Conservation (phyloP, 1,284 basidiomycete genomes). For the Leucoagaricus sp. region DNA sequence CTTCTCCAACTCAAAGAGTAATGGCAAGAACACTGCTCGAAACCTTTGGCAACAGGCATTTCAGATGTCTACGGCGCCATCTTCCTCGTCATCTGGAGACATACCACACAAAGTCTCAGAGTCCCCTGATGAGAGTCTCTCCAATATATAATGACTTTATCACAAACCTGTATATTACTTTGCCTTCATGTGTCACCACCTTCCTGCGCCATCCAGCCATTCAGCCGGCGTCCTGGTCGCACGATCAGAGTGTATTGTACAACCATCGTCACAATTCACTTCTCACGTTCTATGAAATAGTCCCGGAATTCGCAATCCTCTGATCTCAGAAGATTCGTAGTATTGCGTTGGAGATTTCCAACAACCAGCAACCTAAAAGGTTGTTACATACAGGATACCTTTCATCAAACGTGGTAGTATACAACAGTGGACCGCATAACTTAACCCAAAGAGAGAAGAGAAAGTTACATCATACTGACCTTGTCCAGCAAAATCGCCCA, state of each 20-base stretch:
- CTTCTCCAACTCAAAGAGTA: not conserved
- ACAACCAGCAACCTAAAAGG: not conserved
- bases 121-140: not conserved
- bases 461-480: slow-evolving; percentile 30
- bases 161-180: too few species aligned
- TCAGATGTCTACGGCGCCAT: not conserved
- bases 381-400: not conserved
- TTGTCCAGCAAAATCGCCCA: slow-evolving; percentile 76
- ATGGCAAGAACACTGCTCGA: not conserved
- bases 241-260: too few species aligned
- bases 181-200: too few species aligned
- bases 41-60: not conserved
- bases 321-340: not conserved
- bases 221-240: too few species aligned
- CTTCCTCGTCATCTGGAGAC: not conserved
- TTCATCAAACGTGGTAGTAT: too few species aligned
- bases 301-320: not conserved
- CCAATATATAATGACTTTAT: too few species aligned
- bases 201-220: too few species aligned
- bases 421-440: slow-evolving; percentile 1
- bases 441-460: not conserved
- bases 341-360: not conserved
- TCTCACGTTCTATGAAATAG: too few species aligned
- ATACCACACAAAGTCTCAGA: not conserved
- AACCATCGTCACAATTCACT: too few species aligned